phyloP scores from a whole-genome alignment of 768 basidiomycete genomes.

The Phaeotremella fagi region DNA sequence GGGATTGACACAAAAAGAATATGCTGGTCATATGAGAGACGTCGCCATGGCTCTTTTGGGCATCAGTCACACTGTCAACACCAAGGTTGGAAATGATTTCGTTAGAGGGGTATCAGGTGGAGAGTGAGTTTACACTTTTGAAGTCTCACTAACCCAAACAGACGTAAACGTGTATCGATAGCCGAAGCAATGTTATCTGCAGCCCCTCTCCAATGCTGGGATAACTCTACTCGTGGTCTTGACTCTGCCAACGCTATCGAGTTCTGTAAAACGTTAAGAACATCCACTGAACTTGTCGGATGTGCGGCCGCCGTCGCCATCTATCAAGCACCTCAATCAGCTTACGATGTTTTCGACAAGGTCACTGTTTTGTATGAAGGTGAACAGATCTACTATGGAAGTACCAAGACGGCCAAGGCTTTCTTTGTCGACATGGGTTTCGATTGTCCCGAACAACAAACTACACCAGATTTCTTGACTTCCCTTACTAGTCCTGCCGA shows the following conservation, averaged over 20 bases:
- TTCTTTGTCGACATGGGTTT: conserved; percentile 55
- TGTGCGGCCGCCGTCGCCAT: conserved; percentile 53
- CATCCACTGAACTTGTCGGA: conserved; percentile 51
- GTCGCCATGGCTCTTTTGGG: conserved; percentile 68
- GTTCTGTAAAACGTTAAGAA: conserved; percentile 52
- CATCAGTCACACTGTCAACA: conserved; percentile 65
- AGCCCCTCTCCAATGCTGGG: conserved; percentile 66
- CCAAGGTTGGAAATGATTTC: conserved; percentile 70
- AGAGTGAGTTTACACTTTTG: conserved; percentile 41
- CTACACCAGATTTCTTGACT: conserved; percentile 55
- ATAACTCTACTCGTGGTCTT: conserved; percentile 54
- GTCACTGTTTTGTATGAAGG: conserved; percentile 55
- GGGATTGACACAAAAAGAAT: conserved; percentile 47
- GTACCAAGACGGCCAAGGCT: conserved; percentile 49
- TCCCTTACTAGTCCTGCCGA: conserved; percentile 70
- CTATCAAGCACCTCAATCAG: conserved; percentile 52
- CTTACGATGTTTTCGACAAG: conserved; percentile 54
- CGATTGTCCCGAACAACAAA: conserved; percentile 52
- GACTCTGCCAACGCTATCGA: conserved; percentile 52
- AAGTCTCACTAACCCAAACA: conserved; percentile 27
- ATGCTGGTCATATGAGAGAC: conserved; percentile 52
- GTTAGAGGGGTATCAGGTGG: conserved; percentile 56
- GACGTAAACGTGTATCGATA: conserved; percentile 70
- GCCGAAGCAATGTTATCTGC: conserved; percentile 70
- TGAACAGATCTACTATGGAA: conserved; percentile 55